Percentiles rank a stretch among this genome's conserved stretches.
Evolutionary conservation across 768 basidiomycete species (phyloP).

Genomic region (Cantharellus cinnabarinus): DNA sequence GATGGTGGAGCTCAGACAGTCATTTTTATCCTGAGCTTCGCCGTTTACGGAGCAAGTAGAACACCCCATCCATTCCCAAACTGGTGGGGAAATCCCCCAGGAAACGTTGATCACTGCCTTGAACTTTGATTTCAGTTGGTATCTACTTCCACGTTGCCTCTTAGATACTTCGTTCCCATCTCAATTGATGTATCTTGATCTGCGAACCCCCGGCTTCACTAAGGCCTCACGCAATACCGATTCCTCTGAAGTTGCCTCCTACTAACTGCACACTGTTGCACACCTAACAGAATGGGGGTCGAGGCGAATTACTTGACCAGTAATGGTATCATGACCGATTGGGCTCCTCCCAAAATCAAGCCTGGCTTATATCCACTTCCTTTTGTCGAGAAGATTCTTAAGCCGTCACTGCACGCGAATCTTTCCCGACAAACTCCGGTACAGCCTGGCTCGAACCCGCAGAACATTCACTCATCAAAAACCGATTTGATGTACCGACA

Average conservation of each 20-base stretch:
- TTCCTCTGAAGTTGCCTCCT: neutral
- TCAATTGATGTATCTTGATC: neutral
- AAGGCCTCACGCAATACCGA: neutral
- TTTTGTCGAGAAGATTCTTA: too few relatives aligned
- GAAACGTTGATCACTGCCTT: neutral
- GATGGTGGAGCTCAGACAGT: constrained; percentile 48
- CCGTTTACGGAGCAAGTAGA: constrained; percentile 41
- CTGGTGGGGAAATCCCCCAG: neutral
- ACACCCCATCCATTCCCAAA: constrained; percentile 28
- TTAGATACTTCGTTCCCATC: neutral
- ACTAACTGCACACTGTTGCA: too few relatives aligned
- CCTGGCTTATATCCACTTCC: too few relatives aligned
- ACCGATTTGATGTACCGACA: too few relatives aligned
- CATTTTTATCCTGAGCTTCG: constrained; percentile 43
- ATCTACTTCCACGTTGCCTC: neutral
- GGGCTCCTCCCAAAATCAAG: too few relatives aligned
- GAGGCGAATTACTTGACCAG: too few relatives aligned
- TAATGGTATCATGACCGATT: too few relatives aligned
- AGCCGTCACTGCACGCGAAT: too few relatives aligned
- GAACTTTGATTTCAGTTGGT: neutral
- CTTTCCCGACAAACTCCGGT: too few relatives aligned
- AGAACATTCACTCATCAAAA: too few relatives aligned
- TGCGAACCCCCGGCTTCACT: neutral
- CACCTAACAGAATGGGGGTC: too few relatives aligned
- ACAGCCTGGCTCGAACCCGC: too few relatives aligned